These are phyloP conservation scores for Daldinia eschscholtzii DNA, from an alignment of 2,329 filamentous ascomycete genomes.

Conservation along the genomic window DNA sequence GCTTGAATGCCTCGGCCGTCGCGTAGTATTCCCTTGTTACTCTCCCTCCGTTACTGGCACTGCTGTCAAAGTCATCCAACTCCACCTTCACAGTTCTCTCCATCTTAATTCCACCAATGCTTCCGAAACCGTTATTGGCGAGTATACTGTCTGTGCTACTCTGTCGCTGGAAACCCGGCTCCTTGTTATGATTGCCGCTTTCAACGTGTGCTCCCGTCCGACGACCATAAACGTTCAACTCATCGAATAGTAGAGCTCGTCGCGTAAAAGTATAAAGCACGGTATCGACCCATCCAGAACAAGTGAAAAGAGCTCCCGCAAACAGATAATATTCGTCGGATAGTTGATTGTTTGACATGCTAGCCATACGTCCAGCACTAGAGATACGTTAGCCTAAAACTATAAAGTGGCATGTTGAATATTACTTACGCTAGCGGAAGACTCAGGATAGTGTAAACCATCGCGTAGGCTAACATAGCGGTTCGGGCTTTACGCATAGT, in stretches of 20 bases:
- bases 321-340: conserved; percentile 55
- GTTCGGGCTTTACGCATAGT: conserved; percentile 56
- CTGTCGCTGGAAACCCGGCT: conserved; percentile 38
- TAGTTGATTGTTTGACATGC: conserved; percentile 57
- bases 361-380: conserved; percentile 62
- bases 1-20: conserved; percentile 26
- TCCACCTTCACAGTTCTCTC: conserved; percentile 47
- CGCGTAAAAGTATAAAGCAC: conserved; percentile 58
- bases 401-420: not conserved
- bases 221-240: conserved; percentile 36
- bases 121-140: conserved; percentile 30
- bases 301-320: conserved; percentile 52
- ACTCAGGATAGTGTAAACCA: conserved; percentile 64
- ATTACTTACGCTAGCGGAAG: conserved; percentile 59
- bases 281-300: conserved; percentile 59
- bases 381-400: conserved; percentile 10
- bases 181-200: conserved; percentile 15
- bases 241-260: conserved; percentile 52
- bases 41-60: not conserved
- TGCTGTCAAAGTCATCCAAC: conserved; percentile 45
- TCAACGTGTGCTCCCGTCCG: conserved; percentile 12
- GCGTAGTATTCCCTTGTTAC: conserved; percentile 26
- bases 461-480: conserved; percentile 65
- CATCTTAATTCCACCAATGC: conserved; percentile 44
- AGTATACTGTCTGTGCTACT: conserved; percentile 47